Evolutionary conservation across 768 basidiomycete species (phyloP), one percentile per base, ranked within the genome.

Genomic region (Antrodiella citrinella): DNA sequence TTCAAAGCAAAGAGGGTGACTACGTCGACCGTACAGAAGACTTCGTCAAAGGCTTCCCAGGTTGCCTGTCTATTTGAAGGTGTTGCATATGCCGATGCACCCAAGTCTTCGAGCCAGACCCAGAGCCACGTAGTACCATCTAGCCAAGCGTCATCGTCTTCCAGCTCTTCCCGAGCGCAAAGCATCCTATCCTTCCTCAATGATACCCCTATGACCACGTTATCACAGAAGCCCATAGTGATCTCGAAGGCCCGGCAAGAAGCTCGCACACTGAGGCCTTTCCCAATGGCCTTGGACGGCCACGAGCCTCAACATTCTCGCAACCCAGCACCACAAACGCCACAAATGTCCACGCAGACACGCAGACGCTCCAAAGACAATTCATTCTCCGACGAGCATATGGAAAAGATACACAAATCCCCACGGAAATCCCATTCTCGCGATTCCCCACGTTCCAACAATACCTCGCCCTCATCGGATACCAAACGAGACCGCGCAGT

Each of bases 341-440:
- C n/a, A n/a, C n/a, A 52, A 40, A 12, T n/a, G 24, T 22, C 48
- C 25, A 49, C 45, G 11, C 53, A 57, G 40, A n/a, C n/a, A 53
- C 35, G 26, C 25, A 30, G 39, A 44, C 26, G 19, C 44, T 11
- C 50, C 12, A 11, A 22, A 41, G 44, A 26, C 13, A 13, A 48
- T 10, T 47, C 50, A 2, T 51, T 51, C 9, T 48, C 55, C 0
- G 54, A 56, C 26, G 35, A 49, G 3, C 44, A 45, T 25, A 3
- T 25, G 1, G 19, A 45, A 7, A 41, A 54, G n/a, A 4, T 63
- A 10, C 55, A 58, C 12, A 66, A 67, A 44, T 69, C 67, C 1
- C 67, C 65, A 4, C 66, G 63, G n/a, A 63, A 62, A 41, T 61
- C 58, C 4, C 42, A 44, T 19, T 49, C 58, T 24, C 63, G 62